Percentiles rank a stretch among this genome's conserved stretches.
These are phyloP conservation scores for Thuja plicata DNA, from an alignment of 83 land plant genomes.

Conservation along the genomic window DNA sequence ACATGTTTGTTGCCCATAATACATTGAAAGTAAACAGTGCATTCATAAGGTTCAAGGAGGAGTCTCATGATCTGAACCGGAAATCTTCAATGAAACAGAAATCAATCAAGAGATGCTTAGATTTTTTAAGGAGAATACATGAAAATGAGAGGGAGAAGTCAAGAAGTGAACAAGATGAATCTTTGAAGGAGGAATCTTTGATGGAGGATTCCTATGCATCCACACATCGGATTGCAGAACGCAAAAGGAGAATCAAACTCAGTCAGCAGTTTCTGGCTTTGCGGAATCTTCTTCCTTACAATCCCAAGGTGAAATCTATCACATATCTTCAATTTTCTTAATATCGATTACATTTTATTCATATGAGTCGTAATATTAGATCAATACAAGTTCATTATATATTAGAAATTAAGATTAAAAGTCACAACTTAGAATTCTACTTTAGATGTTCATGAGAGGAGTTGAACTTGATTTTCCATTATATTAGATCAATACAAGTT, in stretches of 20 bases:
- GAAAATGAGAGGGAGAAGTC: background rate
- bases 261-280: background rate
- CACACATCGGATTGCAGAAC: background rate
- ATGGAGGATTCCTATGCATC: background rate
- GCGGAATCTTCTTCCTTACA: background rate
- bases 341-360: too few relatives aligned
- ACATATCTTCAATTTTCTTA: background rate
- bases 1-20: background rate
- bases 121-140: background rate
- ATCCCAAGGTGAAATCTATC: background rate
- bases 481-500: too few relatives aligned
- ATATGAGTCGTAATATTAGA: too few relatives aligned
- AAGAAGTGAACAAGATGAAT: background rate
- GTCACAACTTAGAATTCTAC: too few relatives aligned
- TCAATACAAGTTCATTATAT: too few relatives aligned
- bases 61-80: background rate
- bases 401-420: too few relatives aligned
- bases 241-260: background rate
- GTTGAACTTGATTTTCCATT: too few relatives aligned
- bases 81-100: background rate
- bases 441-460: too few relatives aligned
- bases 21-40: background rate
- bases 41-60: background rate
- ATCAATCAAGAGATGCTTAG: background rate
- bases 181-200: too few relatives aligned